Evolutionary conservation across 345 rosid species (phyloP).

Genomic region (Salix suchowensis): DNA sequence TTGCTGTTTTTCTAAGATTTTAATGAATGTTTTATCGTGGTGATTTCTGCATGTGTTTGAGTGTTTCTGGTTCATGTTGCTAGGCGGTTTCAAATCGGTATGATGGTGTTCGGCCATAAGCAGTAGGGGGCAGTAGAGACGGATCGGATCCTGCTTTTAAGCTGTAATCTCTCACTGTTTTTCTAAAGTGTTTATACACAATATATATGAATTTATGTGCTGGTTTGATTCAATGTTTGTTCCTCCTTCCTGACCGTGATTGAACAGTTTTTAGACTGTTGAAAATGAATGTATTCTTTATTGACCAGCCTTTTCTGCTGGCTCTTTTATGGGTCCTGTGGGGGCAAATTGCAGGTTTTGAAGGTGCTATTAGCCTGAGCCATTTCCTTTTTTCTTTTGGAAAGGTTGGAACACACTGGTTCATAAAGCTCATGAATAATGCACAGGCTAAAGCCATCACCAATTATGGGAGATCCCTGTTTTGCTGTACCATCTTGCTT

Average conservation of each 20-base stretch:
- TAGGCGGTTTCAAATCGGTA: conserved; percentile 7
- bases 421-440: neutral
- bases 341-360: neutral
- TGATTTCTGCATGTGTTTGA: neutral
- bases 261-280: neutral
- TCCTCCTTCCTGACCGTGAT: neutral
- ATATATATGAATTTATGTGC: conserved; percentile 34
- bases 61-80: neutral
- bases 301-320: neutral
- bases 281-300: neutral
- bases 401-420: neutral
- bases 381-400: neutral
- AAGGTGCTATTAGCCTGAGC: neutral
- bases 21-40: neutral
- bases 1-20: neutral
- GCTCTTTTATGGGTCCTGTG: neutral
- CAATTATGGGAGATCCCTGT: neutral
- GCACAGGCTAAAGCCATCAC: neutral
- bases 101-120: conserved; percentile 20
- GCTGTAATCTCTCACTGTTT: conserved; percentile 34
- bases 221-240: conserved; percentile 20
- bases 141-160: neutral
- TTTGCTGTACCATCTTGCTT: neutral
- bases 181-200: conserved; percentile 23
- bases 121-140: conserved; percentile 23